These are phyloP conservation scores for Paracoccidioides lutzii DNA, from an alignment of 2,329 filamentous ascomycete species.

Conservation along the genomic window DNA sequence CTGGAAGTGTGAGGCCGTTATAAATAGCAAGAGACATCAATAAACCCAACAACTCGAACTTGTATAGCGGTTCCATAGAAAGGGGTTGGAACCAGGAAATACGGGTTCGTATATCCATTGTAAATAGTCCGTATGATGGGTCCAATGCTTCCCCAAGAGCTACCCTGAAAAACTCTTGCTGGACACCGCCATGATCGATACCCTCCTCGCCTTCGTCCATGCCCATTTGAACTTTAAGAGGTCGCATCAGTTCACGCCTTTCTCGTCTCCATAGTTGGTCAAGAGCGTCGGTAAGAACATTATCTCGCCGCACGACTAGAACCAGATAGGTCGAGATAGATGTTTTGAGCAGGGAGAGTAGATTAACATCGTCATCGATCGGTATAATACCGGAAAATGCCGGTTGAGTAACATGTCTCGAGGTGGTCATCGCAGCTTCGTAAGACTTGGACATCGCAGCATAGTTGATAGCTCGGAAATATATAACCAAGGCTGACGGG, in stretches of 20 bases:
- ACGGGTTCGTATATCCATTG: conserved; percentile 58
- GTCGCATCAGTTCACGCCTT: conserved; percentile 65
- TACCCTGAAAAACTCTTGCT: conserved; percentile 89
- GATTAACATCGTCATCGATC: conserved; percentile 45
- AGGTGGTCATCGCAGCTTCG: conserved; percentile 48
- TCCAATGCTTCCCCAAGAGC: conserved; percentile 68
- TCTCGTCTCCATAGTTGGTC: conserved; percentile 85
- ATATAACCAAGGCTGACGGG: conserved; percentile 58
- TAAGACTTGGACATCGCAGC: conserved; percentile 70
- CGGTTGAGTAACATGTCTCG: conserved; percentile 34
- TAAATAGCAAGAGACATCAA: conserved; percentile 83
- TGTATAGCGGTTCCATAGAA: conserved; percentile 71
- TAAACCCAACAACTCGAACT: conserved; percentile 78
- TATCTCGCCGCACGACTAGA: conserved; percentile 52
- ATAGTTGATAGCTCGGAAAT: conserved; percentile 82
- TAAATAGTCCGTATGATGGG: conserved; percentile 65
- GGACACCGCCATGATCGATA: conserved; percentile 85
- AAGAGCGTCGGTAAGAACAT: conserved; percentile 60
- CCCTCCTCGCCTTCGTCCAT: conserved; percentile 75
- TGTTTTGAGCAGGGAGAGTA: conserved; percentile 51
- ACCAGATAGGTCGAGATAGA: conserved; percentile 60
- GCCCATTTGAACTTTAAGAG: conserved; percentile 77
- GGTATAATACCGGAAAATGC: conserved; percentile 29
- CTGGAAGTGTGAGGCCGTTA: conserved; percentile 80
- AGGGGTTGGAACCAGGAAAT: conserved; percentile 83